Base-by-base conservation (phyloP, 176 grass and related monocot genomes). In the Bromus sterilis region DNA sequence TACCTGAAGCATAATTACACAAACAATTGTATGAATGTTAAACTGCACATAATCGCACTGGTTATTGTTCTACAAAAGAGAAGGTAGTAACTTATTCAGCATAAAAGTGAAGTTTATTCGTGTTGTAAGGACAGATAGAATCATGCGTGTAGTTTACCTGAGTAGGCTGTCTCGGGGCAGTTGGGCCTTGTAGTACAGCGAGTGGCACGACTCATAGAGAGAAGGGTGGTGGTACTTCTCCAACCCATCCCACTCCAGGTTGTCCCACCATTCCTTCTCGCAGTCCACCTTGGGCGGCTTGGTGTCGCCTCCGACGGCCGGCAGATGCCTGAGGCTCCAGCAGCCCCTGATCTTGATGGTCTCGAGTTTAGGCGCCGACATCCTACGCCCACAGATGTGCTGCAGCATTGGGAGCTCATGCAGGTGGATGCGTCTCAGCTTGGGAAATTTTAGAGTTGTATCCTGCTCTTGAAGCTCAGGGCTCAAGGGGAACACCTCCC, bases 201-300 rank as follows among this genome's bases (percentile, higher is more conserved):
- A 14, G 29, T 85, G 75, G 1, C 2, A 59, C 5, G 29, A 51
- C 37, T 34, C 4, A n/a, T 80, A 80, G 4, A 76, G 58, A 32
- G 58, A 76, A 23, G 71, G 58, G 16, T 56, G 32, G 1, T 66
- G 1, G 4, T 2, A 3, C 0, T 1, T 26, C 4, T 23, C 0
- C 67, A 18, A 1, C 0, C 40, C 75, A 0, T 85, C 65, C 66
- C 75, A 85, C 16, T 72, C 18, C 0, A 85, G 39, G 3, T 11
- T 10, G 0, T 61, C 37, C 83, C 83, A 85, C 75, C 75, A 85
- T 5, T 53, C 66, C 55, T 79, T 51, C 83, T 85, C 83, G 2
- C 75, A 79, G 4, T 85, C 65, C 75, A 85, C 83, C 11, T 14
- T 58, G 5, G 15, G 24, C 0, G 4, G n/a, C 56, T 59, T 16